Evolutionary conservation across 2,329 filamentous ascomycete species (phyloP), one percentile per base, ranked within the genome.

Genomic region (Clarireedia homoeocarpa): DNA sequence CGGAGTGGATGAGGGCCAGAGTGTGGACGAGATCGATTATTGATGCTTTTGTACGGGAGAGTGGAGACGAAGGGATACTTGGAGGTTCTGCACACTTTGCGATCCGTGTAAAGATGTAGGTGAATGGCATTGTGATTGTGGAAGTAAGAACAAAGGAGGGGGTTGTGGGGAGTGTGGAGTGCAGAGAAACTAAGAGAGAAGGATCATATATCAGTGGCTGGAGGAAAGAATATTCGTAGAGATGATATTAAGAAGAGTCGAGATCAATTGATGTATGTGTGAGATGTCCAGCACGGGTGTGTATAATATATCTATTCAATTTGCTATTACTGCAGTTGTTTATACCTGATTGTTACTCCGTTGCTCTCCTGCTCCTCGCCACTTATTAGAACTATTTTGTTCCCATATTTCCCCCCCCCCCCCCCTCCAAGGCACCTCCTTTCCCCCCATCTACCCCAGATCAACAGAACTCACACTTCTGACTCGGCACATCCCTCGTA

Each of bases 381-480:
- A 30, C 27, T 3, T 10, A 12, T 30, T 30, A n/a, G n/a, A n/a
- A n/a, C n/a, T n/a, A 30, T 30, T 30, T 10, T 30, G 7, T 9
- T 10, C 2, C 27, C 27, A 30, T 6, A 20, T 20, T 3, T 2
- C 20, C 27, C 27, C 9, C 38, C 5, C 6, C 5, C 38, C 14
- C 15, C 6, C 9, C 38, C 17, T 40, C 14, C 2, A 15, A 40
- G 15, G 6, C 38, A n/a, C 7, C 12, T 40, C 38, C 14, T 4
- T 7, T 14, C 15, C 4, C 14, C 40, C 7, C 12, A 12, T 5
- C 44, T 30, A n/a, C n/a, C 6, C 6, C n/a, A 51, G 12, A 44
- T 58, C 39, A 63, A 53, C 60, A 63, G 36, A 63, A 63, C 48
- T 62, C 61, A 40, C 60, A 62, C 26, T 58, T 62, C 26, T 30